A percentile compares a stretch with the other conserved stretches of the same genome.
phyloP scores from a whole-genome alignment of 495 filamentous ascomycete species.

The Aspergillus campestris region DNA sequence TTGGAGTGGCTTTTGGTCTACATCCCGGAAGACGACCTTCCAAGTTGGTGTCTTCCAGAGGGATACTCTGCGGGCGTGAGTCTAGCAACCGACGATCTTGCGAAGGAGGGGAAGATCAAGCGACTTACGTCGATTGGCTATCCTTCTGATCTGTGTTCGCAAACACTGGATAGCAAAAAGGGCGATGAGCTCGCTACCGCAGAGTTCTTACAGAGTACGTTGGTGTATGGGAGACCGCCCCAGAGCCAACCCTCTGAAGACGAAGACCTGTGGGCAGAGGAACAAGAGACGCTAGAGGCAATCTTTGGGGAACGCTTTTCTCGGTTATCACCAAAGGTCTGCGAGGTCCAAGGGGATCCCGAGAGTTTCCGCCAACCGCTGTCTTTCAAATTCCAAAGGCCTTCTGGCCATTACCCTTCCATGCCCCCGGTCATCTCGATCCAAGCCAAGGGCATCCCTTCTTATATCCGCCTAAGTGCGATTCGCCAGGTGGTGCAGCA shows the following conservation, averaged over 20 bases:
- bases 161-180: conserved; percentile 54
- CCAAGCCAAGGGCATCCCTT: conserved; percentile 57
- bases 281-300: conserved; percentile 68
- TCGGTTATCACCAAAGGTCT: conserved; percentile 47
- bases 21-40: conserved; percentile 92
- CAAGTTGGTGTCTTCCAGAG: conserved; percentile 82
- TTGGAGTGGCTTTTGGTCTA: conserved; percentile 92
- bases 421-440: conserved; percentile 67
- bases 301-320: conserved; percentile 65
- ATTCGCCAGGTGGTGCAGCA: conserved; percentile 67
- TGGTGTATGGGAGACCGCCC: conserved; percentile 32
- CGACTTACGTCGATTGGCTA: conserved; percentile 78
- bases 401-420: conserved; percentile 58
- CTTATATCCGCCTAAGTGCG: conserved; percentile 86
- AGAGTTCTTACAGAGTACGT: conserved; percentile 62
- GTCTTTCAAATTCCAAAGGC: conserved; percentile 43
- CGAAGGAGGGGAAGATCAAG: conserved; percentile 69
- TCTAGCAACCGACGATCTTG: conserved; percentile 70
- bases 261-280: conserved; percentile 66
- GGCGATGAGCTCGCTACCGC: conserved; percentile 76
- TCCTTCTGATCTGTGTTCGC: conserved; percentile 70
- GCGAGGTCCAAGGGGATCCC: conserved; percentile 51
- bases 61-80: conserved; percentile 81
- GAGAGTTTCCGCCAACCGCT: conserved; percentile 25
- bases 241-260: conserved; percentile 11